A percentile compares a stretch with the other conserved stretches of the same genome.
These are phyloP conservation scores for Pyrenophora tritici-repentis DNA, from an alignment of 2,329 filamentous ascomycete genomes.

Conservation along the genomic window DNA sequence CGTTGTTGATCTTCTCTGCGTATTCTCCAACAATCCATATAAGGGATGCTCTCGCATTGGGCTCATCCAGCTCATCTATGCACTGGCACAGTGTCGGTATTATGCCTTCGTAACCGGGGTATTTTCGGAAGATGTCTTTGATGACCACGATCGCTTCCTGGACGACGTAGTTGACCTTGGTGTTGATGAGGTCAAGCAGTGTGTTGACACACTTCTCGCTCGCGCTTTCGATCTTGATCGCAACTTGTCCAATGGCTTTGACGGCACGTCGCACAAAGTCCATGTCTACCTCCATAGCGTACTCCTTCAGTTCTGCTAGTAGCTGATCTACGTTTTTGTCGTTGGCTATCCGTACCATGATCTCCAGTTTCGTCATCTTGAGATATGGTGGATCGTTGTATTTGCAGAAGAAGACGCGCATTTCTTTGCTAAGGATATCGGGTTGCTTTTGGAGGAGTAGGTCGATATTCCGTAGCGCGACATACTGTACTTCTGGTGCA, in stretches of 20 bases:
- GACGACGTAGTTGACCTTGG: conserved; percentile 98
- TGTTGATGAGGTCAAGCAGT: conserved; percentile 89
- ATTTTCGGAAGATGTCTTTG: conserved; percentile 97
- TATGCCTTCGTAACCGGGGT: conserved; percentile 96
- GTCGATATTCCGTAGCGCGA: conserved; percentile 94
- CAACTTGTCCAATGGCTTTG: conserved; percentile 95
- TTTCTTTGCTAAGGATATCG: conserved; percentile 94
- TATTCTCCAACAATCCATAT: conserved; percentile 99
- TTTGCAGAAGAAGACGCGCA: conserved; percentile 99
- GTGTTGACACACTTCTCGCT: conserved; percentile 96
- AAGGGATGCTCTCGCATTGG: conserved; percentile 82
- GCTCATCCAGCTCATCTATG: conserved; percentile 96
- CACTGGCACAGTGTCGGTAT: conserved; percentile 95
- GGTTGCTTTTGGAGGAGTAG: conserved; percentile 93
- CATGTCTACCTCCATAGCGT: conserved; percentile 98
- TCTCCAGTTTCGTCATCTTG: conserved; percentile 96
- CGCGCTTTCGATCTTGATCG: conserved; percentile 95
- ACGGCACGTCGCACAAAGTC: conserved; percentile 95
- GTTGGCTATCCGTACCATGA: conserved; percentile 99
- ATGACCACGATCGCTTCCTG: conserved; percentile 99
- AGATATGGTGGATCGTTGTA: conserved; percentile 98
- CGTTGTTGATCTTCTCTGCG: conserved; percentile 98
- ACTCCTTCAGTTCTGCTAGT: conserved; percentile 92
- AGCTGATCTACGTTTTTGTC: conserved; percentile 95
- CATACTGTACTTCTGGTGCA: conserved; percentile 95